Evolutionary conservation across 2,329 filamentous ascomycete species (phyloP).

Genomic region (Cytospora piceae): DNA sequence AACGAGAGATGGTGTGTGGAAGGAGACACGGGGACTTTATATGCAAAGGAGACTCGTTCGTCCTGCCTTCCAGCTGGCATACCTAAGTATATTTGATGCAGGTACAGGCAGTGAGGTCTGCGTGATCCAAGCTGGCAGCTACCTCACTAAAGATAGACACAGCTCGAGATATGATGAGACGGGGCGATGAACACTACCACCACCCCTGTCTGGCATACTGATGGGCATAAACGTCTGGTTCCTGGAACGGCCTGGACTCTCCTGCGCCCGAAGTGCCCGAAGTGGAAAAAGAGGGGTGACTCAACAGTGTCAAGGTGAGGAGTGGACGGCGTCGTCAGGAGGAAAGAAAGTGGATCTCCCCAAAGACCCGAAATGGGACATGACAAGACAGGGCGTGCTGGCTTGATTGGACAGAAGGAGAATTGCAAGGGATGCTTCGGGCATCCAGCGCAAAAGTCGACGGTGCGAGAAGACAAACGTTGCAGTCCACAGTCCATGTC

Average conservation of each 20-base stretch:
- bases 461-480: background rate
- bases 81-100: conserved; percentile 12
- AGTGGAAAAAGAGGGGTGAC: conserved; percentile 16
- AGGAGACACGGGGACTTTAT: conserved; percentile 18
- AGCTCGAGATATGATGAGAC: conserved; percentile 6
- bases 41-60: conserved; percentile 7
- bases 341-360: conserved; percentile 5
- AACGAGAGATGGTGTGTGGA: background rate
- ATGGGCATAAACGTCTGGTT: conserved; percentile 17
- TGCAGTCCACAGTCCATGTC: background rate
- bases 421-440: conserved; percentile 18
- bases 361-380: conserved; percentile 6
- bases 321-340: conserved; percentile 13
- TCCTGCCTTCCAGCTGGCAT: background rate
- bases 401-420: conserved; percentile 17
- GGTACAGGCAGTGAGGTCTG: background rate
- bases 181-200: conserved; percentile 15
- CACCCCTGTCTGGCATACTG: conserved; percentile 17
- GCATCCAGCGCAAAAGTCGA: conserved; percentile 6
- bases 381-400: conserved; percentile 15
- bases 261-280: background rate
- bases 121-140: conserved; percentile 5
- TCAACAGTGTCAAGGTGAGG: conserved; percentile 7
- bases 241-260: conserved; percentile 1
- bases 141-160: conserved; percentile 12